Evolutionary conservation across 2,329 filamentous ascomycete species (phyloP), one percentile per base, ranked within the genome.

Genomic region (Tolypocladium inflatum): DNA sequence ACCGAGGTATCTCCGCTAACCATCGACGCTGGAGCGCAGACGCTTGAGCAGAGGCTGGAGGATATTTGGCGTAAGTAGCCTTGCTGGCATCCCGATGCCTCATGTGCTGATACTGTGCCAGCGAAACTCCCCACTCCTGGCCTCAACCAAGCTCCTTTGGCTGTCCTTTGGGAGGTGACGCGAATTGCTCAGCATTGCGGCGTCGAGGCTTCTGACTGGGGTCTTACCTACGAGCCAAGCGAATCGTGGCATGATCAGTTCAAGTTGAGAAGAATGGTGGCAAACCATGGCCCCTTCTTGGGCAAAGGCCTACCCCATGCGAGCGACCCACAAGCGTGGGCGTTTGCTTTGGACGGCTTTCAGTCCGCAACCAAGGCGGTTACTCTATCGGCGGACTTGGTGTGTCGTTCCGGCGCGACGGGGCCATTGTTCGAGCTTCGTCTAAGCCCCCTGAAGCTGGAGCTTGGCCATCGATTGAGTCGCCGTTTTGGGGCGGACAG

Each of bases 401-500:
- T 68, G 0, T 74, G 72, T 39, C 76, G 71, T 42, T 55, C 65
- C 0, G 63, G 68, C 1, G 63, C 66, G 3, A 66, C 62, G 0
- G 77, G 74, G 0, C 74, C 78, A 0, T 55, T 79, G 0, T 81
- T 83, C 59, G 60, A 64, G 0, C 63, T 85, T 5, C 73, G 71
- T 6, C 72, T 86, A 11, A 71, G 76, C 2, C 77, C 80, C 0
- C 63, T 85, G 1, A 73, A 69, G 11, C 65, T 84, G 2, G 79
- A 83, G 33, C 65, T 73, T 3, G 72, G 78, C 0, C 76, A 83
- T 65, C 78, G 84, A 2, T 67, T 86, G 0, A 71, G 72, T 23
- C 77, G 84, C 15, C 78, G 77, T 5, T 85, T 84, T 61, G 83
- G 84, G 0, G 68, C 77, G 0, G 83, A 87, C 61, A 75, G 84